phyloP scores from a whole-genome alignment of 441 rosid species.

The Arabidopsis hybrid region DNA sequence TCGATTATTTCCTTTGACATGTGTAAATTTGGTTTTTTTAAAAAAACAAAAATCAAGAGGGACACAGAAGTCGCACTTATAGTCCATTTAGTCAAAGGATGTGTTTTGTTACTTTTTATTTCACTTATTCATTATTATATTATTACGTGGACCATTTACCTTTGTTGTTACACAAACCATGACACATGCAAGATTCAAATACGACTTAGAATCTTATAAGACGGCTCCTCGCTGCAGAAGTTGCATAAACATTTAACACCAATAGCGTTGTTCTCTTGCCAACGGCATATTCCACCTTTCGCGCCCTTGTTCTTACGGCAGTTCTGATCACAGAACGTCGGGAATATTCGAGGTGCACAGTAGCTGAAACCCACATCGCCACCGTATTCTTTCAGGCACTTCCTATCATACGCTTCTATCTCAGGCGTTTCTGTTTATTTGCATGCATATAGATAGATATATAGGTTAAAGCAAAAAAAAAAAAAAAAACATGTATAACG shows the following conservation, averaged over 20 bases:
- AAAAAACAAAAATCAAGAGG: too few relatives aligned
- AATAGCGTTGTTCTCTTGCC: background rate
- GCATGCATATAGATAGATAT: background rate
- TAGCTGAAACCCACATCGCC: conserved; percentile 34
- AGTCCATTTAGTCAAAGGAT: too few relatives aligned
- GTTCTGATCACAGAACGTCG: conserved; percentile 20
- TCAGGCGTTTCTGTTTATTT: conserved; percentile 29
- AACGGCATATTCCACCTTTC: conserved; percentile 31
- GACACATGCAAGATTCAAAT: too few relatives aligned
- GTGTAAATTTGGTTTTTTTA: too few relatives aligned
- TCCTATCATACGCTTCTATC: conserved; percentile 28
- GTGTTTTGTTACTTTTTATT: too few relatives aligned
- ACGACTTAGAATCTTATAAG: background rate
- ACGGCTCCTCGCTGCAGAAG: conserved; percentile 22
- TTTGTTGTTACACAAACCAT: too few relatives aligned
- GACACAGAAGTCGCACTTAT: too few relatives aligned
- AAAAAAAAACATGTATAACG: background rate
- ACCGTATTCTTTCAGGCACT: conserved; percentile 36
- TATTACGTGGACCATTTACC: too few relatives aligned
- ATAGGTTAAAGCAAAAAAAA: background rate
- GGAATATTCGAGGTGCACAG: conserved; percentile 28
- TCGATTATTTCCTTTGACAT: too few relatives aligned
- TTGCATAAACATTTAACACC: conserved; percentile 34
- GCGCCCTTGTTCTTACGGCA: conserved; percentile 31
- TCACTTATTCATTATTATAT: too few relatives aligned